A percentile compares a stretch with the other conserved stretches of the same genome.
Conservation (phyloP, 805 yeast genomes). For the Candida tallmaniae region DNA sequence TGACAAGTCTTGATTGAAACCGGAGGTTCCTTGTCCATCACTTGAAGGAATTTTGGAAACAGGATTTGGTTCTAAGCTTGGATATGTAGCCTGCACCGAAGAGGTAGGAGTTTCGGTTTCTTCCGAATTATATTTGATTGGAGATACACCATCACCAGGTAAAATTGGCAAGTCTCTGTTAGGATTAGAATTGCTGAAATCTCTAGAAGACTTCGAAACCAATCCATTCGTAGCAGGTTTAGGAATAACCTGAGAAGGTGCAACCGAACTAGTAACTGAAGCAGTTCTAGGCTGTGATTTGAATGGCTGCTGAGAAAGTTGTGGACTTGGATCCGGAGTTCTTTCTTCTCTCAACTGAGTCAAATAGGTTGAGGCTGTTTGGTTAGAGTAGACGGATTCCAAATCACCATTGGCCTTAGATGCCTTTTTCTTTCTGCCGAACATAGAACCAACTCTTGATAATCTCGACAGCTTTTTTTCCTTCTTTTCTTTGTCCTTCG, state of each 20-base stretch:
- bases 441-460: constrained; percentile 72
- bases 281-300: not conserved
- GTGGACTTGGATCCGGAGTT: constrained; percentile 1
- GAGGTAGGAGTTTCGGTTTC: constrained; percentile 14
- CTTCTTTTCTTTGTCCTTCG: constrained; percentile 7
- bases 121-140: too few relatives aligned
- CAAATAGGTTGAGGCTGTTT: constrained; percentile 15
- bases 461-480: constrained; percentile 7
- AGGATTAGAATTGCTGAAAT: not conserved
- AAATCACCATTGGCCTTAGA: constrained; percentile 22
- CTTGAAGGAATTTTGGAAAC: too few relatives aligned
- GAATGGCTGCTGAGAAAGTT: not conserved
- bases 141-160: constrained; percentile 2
- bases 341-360: constrained; percentile 12
- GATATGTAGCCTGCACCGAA: not conserved
- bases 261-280: too few relatives aligned
- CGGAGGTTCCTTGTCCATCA: too few relatives aligned
- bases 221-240: not conserved
- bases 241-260: too few relatives aligned
- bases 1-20: too few relatives aligned
- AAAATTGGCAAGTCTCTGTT: constrained; percentile 10
- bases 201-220: not conserved
- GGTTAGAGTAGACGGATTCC: constrained; percentile 19
- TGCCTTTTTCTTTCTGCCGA: constrained; percentile 50
- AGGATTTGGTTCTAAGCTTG: not conserved